Conservation (phyloP, 257 asterid genomes). For the Asclepias syriaca region DNA sequence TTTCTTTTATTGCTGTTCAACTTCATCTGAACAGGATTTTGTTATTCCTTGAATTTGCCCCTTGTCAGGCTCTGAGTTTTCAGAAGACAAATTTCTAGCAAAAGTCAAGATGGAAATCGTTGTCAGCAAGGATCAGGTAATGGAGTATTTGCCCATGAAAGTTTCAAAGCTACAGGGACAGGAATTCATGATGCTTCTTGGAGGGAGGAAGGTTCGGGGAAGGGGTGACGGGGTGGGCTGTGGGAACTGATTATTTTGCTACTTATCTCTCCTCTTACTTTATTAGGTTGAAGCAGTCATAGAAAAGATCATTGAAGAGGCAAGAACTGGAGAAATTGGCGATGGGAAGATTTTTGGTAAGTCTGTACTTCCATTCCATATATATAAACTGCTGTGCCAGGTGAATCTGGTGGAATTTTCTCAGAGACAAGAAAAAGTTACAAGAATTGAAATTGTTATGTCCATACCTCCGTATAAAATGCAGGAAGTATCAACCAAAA, state of each 20-base stretch:
- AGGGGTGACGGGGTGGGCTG: neutral
- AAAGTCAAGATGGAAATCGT: conserved; percentile 96
- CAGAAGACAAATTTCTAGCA: conserved; percentile 74
- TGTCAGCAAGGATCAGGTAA: conserved; percentile 88
- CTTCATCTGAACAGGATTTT: neutral
- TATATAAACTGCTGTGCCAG: no score
- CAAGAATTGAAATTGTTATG: no score
- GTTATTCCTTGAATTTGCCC: conserved; percentile 8
- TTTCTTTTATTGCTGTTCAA: neutral
- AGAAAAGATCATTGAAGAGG: conserved; percentile 68
- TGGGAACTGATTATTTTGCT: neutral
- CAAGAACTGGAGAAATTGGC: conserved; percentile 96
- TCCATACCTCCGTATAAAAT: no score
- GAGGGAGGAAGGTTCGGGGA: neutral
- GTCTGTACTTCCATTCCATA: conserved; percentile 11
- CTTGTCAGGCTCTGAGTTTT: conserved; percentile 79
- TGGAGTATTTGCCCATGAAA: conserved; percentile 2
- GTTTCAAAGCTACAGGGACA: neutral
- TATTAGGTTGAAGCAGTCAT: conserved; percentile 85
- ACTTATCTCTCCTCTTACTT: conserved; percentile 16
- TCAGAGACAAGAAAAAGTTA: no score
- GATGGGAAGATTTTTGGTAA: conserved; percentile 94
- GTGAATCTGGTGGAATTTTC: no score
- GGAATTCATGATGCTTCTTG: neutral
- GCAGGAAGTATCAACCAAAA: no score